These are phyloP conservation scores for Hypomyces rosellus DNA, from an alignment of 2,329 filamentous ascomycete species.

Conservation along the genomic window DNA sequence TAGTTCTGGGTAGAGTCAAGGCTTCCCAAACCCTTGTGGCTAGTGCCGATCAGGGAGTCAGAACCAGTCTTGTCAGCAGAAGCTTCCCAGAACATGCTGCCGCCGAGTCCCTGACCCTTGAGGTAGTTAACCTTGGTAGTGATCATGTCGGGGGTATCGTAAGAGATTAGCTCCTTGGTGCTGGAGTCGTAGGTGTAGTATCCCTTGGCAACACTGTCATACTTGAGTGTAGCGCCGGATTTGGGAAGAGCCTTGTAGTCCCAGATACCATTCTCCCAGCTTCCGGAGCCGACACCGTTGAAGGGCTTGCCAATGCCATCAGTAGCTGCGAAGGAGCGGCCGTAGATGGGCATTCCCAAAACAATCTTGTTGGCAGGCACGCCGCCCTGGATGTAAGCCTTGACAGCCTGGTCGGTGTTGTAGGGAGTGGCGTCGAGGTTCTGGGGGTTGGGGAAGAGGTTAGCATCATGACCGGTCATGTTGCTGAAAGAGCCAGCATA, in stretches of 20 bases:
- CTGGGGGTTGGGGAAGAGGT: conserved; percentile 52
- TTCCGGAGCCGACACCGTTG: conserved; percentile 58
- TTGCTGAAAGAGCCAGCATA: conserved; percentile 66
- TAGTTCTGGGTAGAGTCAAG: conserved; percentile 44
- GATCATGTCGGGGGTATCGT: conserved; percentile 58
- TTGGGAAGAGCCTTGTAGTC: conserved; percentile 74
- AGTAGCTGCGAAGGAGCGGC: conserved; percentile 33
- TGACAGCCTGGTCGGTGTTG: conserved; percentile 59
- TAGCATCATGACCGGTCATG: conserved; percentile 62
- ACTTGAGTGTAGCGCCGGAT: conserved; percentile 48
- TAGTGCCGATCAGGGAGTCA: conserved; percentile 54
- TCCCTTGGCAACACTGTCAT: conserved; percentile 53
- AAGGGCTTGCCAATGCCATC: conserved; percentile 60
- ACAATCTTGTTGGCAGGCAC: conserved; percentile 62
- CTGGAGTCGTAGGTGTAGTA: conserved; percentile 64
- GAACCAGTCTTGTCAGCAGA: conserved; percentile 57
- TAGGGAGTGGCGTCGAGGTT: conserved; percentile 60
- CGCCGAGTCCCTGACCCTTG: conserved; percentile 56
- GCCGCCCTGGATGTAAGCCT: conserved; percentile 57
- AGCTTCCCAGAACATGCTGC: conserved; percentile 83
- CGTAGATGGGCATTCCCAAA: conserved; percentile 64
- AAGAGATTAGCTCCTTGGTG: conserved; percentile 61
- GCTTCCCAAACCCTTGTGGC: conserved; percentile 33
- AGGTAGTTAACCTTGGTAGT: conserved; percentile 61
- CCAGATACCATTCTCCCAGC: conserved; percentile 69